Evolutionary conservation across 2,329 filamentous ascomycete species (phyloP).

Genomic region (Pseudomassariella vexata): DNA sequence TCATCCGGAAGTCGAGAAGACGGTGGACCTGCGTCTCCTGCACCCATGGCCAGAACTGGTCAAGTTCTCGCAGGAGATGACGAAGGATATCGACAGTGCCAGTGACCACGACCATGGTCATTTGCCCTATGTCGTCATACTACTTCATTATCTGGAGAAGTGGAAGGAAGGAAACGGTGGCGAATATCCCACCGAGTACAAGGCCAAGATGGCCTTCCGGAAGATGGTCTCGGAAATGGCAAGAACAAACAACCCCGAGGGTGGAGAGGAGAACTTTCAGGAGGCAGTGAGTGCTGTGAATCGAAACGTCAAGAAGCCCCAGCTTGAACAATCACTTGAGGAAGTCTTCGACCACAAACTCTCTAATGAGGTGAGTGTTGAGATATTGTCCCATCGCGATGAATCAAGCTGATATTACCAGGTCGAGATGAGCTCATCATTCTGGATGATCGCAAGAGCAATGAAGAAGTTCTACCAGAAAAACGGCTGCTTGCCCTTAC

Average conservation of each 20-base stretch:
- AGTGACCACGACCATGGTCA: slow-evolving; percentile 83
- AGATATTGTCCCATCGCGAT: slow-evolving; percentile 22
- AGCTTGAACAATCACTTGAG: slow-evolving; percentile 62
- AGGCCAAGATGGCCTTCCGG: slow-evolving; percentile 81
- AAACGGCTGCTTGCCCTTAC: slow-evolving; percentile 71
- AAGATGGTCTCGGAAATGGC: slow-evolving; percentile 61
- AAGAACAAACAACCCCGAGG: slow-evolving; percentile 70
- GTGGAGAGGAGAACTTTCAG: slow-evolving; percentile 94
- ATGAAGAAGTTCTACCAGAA: slow-evolving; percentile 70
- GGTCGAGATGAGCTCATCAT: slow-evolving; percentile 50
- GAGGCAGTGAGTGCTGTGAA: slow-evolving; percentile 84
- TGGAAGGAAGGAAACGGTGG: slow-evolving; percentile 73
- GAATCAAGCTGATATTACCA: slow-evolving; percentile 18
- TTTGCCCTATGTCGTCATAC: slow-evolving; percentile 76
- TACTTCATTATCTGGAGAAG: slow-evolving; percentile 73
- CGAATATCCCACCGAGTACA: slow-evolving; percentile 65
- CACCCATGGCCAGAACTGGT: slow-evolving; percentile 79
- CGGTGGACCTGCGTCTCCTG: slow-evolving; percentile 76
- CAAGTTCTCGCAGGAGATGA: slow-evolving; percentile 61
- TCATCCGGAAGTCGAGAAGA: slow-evolving; percentile 82
- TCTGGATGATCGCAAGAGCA: slow-evolving; percentile 86
- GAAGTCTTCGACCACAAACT: slow-evolving; percentile 70
- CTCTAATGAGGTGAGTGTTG: slow-evolving; percentile 45
- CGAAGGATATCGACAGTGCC: slow-evolving; percentile 62
- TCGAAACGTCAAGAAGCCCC: slow-evolving; percentile 70